A percentile compares a stretch with the other conserved stretches of the same genome.
Evolutionary conservation across 140 eudicot genomes (phyloP).

Genomic region (Cichorium intybus): DNA sequence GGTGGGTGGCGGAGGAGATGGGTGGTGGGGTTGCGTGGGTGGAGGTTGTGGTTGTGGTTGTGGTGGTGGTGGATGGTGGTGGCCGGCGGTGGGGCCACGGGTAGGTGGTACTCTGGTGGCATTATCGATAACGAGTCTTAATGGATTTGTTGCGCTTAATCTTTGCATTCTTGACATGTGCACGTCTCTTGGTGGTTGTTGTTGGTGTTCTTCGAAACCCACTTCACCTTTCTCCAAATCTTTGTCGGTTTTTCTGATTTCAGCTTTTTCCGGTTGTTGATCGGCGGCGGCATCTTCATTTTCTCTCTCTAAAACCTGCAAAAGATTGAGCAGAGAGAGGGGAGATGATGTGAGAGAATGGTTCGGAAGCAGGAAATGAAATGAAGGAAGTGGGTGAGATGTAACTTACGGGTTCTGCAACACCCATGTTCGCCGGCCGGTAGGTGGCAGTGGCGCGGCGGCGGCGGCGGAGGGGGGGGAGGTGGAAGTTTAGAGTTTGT

Average conservation of each 20-base stretch:
- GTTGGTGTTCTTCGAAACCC: slow-evolving; percentile 28
- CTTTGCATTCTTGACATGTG: slow-evolving; percentile 71
- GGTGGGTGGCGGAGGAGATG: slow-evolving; percentile 38
- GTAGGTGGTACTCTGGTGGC: slow-evolving; percentile 70
- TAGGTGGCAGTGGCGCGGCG: neutral
- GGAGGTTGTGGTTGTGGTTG: slow-evolving; percentile 17
- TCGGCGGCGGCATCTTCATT: slow-evolving; percentile 20
- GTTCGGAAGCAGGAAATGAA: neutral
- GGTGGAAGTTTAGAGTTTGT: slow-evolving; percentile 17
- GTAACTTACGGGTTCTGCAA: slow-evolving; percentile 46
- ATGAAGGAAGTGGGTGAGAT: neutral
- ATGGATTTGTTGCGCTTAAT: slow-evolving; percentile 78
- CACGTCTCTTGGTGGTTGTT: slow-evolving; percentile 30
- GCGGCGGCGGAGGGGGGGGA: slow-evolving; percentile 10
- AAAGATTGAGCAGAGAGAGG: neutral
- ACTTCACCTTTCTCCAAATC: slow-evolving; percentile 40
- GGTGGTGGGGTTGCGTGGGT: slow-evolving; percentile 22
- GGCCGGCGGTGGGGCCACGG: slow-evolving; percentile 21
- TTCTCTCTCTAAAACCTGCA: slow-evolving; percentile 35
- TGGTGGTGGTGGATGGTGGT: slow-evolving; percentile 20
- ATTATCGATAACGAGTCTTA: slow-evolving; percentile 66
- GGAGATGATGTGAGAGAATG: slow-evolving; percentile 12
- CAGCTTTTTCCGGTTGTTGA: slow-evolving; percentile 17
- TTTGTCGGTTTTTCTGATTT: slow-evolving; percentile 29
- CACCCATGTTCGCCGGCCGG: slow-evolving; percentile 28